Base-by-base conservation (phyloP, 441 rosid species). In the Bocquillonia castaneifolia region DNA sequence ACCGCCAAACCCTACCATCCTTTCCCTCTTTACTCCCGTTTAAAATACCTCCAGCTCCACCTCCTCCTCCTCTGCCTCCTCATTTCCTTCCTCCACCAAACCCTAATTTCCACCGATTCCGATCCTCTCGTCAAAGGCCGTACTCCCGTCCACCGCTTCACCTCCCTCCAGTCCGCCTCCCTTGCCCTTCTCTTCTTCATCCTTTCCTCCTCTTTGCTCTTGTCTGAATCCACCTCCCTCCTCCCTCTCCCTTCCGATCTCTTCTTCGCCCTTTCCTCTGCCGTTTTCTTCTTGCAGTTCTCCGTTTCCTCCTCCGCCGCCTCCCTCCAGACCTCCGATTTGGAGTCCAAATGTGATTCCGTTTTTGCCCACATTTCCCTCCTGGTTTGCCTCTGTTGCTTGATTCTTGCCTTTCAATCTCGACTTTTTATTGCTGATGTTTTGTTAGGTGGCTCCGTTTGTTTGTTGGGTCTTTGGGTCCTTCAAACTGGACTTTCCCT, bases 401-500 rank as follows among this genome's bases (percentile, higher is more conserved):
- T 91, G 37, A 72, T 80, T 66, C 84, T 94, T 64, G 93, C 99
- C 28, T 85, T 84, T 60, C 78, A 82, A 36, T 83, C 93, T 2
- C 75, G 80, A 52, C 75, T 88, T 63, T 94, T 89, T 44, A 56
- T 87, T 2, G 96, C 93, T 14, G 97, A 91, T 45, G 80, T 79
- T 13, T 92, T 84, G 0, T 80, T 93, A 7, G 92, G 85, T 18
- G 90, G 85, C 18, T 52, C 93, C n/a, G 6, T 93, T 39, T 89
- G 89, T 66, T 69, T 93, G 58, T 93, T 89, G 74, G 99, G 97
- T 12, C 84, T 93, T 5, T 93, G 99, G 99, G 82, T 62, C 50
- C 81, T 93, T 18, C 99, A 94, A 72, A 92, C 97, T 0, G 99
- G 99, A 6, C 89, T 92, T 37, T 86, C 97, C 5, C 84, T 94